Base-by-base conservation (phyloP, 2,329 filamentous ascomycete species). In the Botrytis deweyae region DNA sequence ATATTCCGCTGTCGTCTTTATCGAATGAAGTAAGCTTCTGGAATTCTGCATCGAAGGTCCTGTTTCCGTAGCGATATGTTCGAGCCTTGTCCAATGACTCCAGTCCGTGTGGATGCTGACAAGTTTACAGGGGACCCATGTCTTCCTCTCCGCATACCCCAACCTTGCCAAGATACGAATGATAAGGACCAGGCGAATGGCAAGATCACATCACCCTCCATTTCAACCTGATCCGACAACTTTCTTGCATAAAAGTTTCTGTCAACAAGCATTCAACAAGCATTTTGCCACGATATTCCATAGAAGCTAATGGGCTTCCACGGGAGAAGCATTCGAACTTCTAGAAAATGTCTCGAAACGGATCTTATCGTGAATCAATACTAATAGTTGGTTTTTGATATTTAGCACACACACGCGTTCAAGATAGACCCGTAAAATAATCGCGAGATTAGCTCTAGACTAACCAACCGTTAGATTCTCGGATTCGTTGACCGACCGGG, bases 41-140 rank as follows among this genome's bases (percentile, higher is more conserved):
- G 70, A 72, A 72, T 7, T 20, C 61, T 72, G 62, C 49, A 52
- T 38, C 62, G 63, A 68, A 72, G n/a, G 25, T 36, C 25, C 16
- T 12, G 44, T 72, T 66, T 65, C 33, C n/a, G 44, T 72, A 61
- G 70, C 59, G 36, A 72, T 25, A 71, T 52, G 29, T 22, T 58
- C 52, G n/a, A 58, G 52, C 52, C 52, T 55, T 29, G 52, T 58
- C 52, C 20, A 46, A 20, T 46, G 18, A 46, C 44, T 46, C 18
- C 44, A 12, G 36, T 22, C 10, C 29, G 25, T 33, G 16, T 44
- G 62, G 62, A 33, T 44, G 20, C 40, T 46, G 10, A 14, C 10
- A 61, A 20, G 5, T 14, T 5, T 61, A 38, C 44, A 38, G 9
- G 64, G 64, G 5, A 22, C 25, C 63, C 44, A 25, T 22, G 42